Base-by-base conservation (phyloP, 345 rosid species). In the Salix arbutifolia region DNA sequence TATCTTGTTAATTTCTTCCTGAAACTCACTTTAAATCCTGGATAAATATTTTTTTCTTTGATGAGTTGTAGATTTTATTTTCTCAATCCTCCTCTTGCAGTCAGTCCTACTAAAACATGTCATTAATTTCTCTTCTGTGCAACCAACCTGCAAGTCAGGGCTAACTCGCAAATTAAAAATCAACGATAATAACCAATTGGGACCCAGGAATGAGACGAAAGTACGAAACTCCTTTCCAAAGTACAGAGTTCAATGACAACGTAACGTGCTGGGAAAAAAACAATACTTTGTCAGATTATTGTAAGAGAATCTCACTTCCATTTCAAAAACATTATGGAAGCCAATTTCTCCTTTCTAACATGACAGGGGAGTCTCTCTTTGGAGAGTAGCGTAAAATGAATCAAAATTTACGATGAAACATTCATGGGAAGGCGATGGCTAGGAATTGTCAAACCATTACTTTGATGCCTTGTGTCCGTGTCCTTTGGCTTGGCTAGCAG, bases 401-500 rank as follows among this genome's bases (percentile, higher is more conserved):
- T 40, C 26, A 16, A 5, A 5, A 74, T 37, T 44, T 46, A 25
- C n/a, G 16, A 62, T 30, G 21, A 17, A 60, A 25, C 40, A 71
- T 26, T 73, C 40, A 40, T 42, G 53, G 38, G 25, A 65, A 21
- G 21, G 70, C 17, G 46, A 48, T 46, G 16, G 4, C 50, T 2
- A 14, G 12, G 64, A 46, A 62, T 5, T 37, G 40, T 44, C 23
- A 44, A 31, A 60, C 35, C 68, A 42, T 44, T 83, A 92, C 80
- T 89, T 92, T 14, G 89, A 75, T 71, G 88, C 83, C 82, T 89
- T 89, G 69, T 86, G 87, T 73, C 76, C 83, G 13, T 86, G 91
- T 67, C 83, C 86, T 83, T 86, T 89, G 74, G 83, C 72, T 78
- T 82, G 90, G 78, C 78, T 79, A 4, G 92, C 91, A 2, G 91